These are phyloP conservation scores for Epichloe festucae DNA, from an alignment of 2,329 filamentous ascomycete species.

Conservation along the genomic window DNA sequence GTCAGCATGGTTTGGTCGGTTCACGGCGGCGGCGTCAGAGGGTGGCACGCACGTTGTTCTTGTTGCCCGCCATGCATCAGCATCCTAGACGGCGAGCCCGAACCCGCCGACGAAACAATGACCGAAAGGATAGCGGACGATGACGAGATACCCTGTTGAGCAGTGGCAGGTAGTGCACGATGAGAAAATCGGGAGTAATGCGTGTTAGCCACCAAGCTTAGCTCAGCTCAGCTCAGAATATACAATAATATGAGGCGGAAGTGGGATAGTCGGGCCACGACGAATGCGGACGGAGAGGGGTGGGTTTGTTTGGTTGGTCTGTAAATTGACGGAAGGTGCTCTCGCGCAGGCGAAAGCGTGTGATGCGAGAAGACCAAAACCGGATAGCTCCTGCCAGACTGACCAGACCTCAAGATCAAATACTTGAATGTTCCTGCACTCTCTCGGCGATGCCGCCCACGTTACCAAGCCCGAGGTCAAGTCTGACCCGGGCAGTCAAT, in stretches of 20 bases:
- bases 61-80: conserved; percentile 29
- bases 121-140: conserved; percentile 10
- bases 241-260: not conserved
- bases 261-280: not conserved
- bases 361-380: no score
- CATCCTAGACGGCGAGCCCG: conserved; percentile 25
- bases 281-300: not conserved
- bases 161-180: not conserved
- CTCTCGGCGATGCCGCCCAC: no score
- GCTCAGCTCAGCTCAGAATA: conserved; percentile 1
- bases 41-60: conserved; percentile 24
- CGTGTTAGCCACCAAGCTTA: not conserved
- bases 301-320: not conserved
- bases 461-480: no score
- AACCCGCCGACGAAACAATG: conserved; percentile 5
- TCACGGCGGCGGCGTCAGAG: not conserved
- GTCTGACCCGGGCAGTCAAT: no score
- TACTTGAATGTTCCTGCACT: no score
- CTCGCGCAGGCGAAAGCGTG: no score
- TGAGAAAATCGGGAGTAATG: not conserved
- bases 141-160: not conserved
- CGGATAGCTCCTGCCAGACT: no score
- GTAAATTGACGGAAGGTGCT: not conserved
- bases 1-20: conserved; percentile 2
- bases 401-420: no score